phyloP scores from a whole-genome alignment of 805 yeast genomes.

The Lipomyces orientalis region DNA sequence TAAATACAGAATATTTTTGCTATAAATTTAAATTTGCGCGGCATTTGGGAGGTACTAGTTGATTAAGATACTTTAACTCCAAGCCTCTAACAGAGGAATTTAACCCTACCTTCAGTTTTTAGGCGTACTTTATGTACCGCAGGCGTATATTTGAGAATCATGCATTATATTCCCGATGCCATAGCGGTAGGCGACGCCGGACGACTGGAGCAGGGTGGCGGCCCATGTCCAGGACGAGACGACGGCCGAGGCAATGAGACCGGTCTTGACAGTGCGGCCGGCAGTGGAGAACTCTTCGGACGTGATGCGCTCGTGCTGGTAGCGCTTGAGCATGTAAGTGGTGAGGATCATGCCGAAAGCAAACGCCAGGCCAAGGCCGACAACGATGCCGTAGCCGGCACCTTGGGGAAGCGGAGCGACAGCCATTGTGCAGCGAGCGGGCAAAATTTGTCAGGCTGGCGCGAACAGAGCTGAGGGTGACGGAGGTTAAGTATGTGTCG shows the following conservation, averaged over 20 bases:
- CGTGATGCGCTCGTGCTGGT: slow-evolving; percentile 83
- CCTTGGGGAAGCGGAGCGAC: slow-evolving; percentile 25
- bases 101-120: too few species aligned
- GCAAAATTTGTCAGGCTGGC: neutral
- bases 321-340: slow-evolving; percentile 52
- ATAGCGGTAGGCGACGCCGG: slow-evolving; percentile 75
- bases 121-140: too few species aligned
- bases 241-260: slow-evolving; percentile 85
- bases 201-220: slow-evolving; percentile 74
- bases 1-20: too few species aligned
- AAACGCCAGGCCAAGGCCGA: slow-evolving; percentile 79
- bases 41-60: too few species aligned
- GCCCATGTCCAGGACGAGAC: slow-evolving; percentile 96
- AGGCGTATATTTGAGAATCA: too few species aligned
- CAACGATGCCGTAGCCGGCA: slow-evolving; percentile 61
- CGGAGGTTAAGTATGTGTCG: neutral
- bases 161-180: slow-evolving; percentile 60
- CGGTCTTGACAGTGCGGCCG: slow-evolving; percentile 84
- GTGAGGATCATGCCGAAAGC: slow-evolving; percentile 44
- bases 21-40: too few species aligned
- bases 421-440: neutral
- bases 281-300: slow-evolving; percentile 96
- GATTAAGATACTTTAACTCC: too few species aligned
- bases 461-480: too few species aligned
- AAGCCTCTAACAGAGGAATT: too few species aligned